phyloP scores from a whole-genome alignment of 495 filamentous ascomycete genomes.

The Letharia columbiana region DNA sequence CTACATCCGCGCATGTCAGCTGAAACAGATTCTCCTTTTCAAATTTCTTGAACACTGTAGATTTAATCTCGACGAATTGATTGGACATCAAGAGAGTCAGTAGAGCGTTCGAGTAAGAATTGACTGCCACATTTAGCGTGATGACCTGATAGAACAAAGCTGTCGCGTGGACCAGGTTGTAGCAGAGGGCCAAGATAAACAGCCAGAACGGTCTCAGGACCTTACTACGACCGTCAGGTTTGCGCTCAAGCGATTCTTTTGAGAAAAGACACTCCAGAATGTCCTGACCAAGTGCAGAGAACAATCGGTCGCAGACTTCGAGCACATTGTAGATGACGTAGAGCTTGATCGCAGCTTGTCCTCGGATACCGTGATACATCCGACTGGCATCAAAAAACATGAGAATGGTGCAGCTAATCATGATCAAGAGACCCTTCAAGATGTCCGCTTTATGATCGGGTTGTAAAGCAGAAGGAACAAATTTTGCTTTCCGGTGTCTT shows the following conservation, averaged over 20 bases:
- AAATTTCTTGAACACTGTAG: conserved; percentile 84
- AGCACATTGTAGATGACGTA: conserved; percentile 98
- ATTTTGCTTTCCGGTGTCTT: conserved; percentile 69
- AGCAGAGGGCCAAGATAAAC: conserved; percentile 77
- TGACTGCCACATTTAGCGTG: conserved; percentile 94
- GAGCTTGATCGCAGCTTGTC: conserved; percentile 92
- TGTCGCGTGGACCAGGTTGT: conserved; percentile 79
- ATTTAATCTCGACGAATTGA: conserved; percentile 98
- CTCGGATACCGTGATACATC: conserved; percentile 97
- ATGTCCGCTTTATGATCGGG: conserved; percentile 93
- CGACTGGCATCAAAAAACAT: conserved; percentile 92
- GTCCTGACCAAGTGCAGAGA: conserved; percentile 89
- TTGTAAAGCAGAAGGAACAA: conserved; percentile 70
- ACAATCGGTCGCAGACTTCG: conserved; percentile 77
- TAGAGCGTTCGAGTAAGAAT: conserved; percentile 95
- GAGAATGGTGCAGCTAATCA: conserved; percentile 71
- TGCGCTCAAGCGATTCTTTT: conserved; percentile 78
- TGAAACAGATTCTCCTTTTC: conserved; percentile 87
- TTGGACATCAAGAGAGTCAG: conserved; percentile 86
- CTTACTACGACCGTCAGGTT: conserved; percentile 82
- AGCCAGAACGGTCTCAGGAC: conserved; percentile 84
- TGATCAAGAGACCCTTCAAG: conserved; percentile 76
- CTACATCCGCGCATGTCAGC: conserved; percentile 89
- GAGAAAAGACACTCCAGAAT: conserved; percentile 94
- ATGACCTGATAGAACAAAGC: conserved; percentile 95